Base-by-base conservation (phyloP, 1,284 basidiomycete species). In the Cutaneotrichosporon sp. region DNA sequence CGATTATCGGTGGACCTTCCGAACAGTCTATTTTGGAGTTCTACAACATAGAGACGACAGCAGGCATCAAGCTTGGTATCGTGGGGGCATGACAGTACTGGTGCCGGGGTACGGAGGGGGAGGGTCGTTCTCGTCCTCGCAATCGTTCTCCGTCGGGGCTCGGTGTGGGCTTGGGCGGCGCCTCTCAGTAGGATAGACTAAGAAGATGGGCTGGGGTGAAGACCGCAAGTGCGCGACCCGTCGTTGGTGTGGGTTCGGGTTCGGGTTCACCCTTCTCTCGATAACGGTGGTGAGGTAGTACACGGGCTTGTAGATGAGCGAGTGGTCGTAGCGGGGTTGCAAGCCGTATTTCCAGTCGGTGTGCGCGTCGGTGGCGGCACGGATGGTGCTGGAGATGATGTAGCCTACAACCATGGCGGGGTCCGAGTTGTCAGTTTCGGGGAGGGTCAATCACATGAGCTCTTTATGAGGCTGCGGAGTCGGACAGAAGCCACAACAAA, bases 291-390 rank as follows among this genome's bases (percentile, higher is more conserved):
- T 40, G 32, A 56, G 32, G 10, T 56, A 40, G 53, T 56, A 56
- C n/a, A 56, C 53, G 16, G 53, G 53, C 32, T 36, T 21, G 53
- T 56, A 56, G 32, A 56, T 21, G 11, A 56, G n/a, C n/a, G 53
- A 21, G n/a, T 9, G 53, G 53, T 9, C 34, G 16, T n/a, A 4
- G 30, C 21, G 53, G 34, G 18, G 18, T 8, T 16, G 16, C 42
- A n/a, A 1, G 18, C 42, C 42, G 9, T 38, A 2, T 13, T 57
- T 57, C 38, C 40, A 46, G 40, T 57, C 56, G 38, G 11, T 36
- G 56, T 57, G 56, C 18, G 56, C 56, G 38, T 57, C 56, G 26
- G 16, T 30, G 56, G 26, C 56, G 6, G 56, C 56, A 6, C 31
- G 56, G 38, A 32, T 22, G 7, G 32, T 46, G 38, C 11, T 14